Evolutionary conservation across 2,329 filamentous ascomycete genomes (phyloP), one percentile per base, ranked within the genome.

Genomic region (Alternaria brassicicola): DNA sequence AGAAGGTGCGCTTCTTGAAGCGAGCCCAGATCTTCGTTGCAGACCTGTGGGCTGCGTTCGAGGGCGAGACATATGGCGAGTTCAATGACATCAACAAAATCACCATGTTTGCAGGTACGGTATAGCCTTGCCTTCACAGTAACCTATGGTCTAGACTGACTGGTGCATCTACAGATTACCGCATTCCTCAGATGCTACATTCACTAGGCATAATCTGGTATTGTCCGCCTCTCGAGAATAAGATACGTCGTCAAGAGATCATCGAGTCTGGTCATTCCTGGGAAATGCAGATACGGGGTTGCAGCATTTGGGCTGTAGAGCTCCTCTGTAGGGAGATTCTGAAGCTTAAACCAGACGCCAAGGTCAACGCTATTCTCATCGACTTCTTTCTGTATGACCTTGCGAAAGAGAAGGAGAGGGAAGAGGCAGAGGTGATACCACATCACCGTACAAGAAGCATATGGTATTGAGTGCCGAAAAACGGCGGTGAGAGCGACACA

Each of bases 381-480:
- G 95, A 99, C 78, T 99, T 98, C 79, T 97, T 97, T 77, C 81
- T 99, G 54, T 99, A 99, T 74, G 95, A 99, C 79, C 88, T 90
- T 17, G 93, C 95, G 80, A 99, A 98, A 77, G 89, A 92, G 72
- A 77, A 90, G 73, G 94, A 98, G 76, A 70, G 69, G 28, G 74
- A 73, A 6, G 70, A 63, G 6, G 66, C 66, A 23, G 75, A 71
- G 49, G 68, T 70, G 38, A 85, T 92, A 60, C 91, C 92, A 5
- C 93, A 97, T 78, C 93, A 97, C 78, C 85, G 93, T 63, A 97
- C 93, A 41, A 86, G 93, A 74, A 96, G 92, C 72, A 97, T 97
- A 61, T 97, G 93, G 93, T 97, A 97, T 77, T 97, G 30, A 55
- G 42, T n/a, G n/a, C 35, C 21, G 33, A 15, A 33, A 41, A 12